A percentile compares a stretch with the other conserved stretches of the same genome.
These are phyloP conservation scores for Pleurotus tuoliensis DNA, from an alignment of 768 basidiomycete genomes.

Conservation along the genomic window DNA sequence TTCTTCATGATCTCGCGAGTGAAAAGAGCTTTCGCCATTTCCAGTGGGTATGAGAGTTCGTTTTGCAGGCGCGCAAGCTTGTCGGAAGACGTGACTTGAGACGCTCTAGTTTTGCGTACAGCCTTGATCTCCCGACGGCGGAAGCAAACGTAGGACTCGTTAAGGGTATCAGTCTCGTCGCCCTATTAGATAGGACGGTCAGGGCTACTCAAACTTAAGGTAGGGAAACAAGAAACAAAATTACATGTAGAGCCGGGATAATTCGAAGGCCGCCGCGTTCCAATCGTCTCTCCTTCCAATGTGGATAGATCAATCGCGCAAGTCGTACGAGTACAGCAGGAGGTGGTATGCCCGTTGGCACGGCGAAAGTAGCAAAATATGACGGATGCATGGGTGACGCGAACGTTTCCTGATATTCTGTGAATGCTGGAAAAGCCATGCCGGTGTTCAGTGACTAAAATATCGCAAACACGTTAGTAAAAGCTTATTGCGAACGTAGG, in stretches of 20 bases:
- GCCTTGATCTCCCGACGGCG: constrained; percentile 92
- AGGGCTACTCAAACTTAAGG: not conserved
- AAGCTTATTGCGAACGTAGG: not conserved
- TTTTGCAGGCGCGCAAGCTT: constrained; percentile 77
- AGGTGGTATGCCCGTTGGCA: constrained; percentile 67
- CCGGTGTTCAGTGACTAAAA: constrained; percentile 59
- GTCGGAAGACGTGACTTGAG: constrained; percentile 86
- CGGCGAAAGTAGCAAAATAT: constrained; percentile 63
- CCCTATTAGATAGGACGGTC: constrained; percentile 38
- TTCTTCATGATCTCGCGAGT: constrained; percentile 76
- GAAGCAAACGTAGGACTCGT: constrained; percentile 97
- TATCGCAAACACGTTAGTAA: constrained; percentile 3
- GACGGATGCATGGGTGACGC: constrained; percentile 53
- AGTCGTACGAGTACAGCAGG: constrained; percentile 61
- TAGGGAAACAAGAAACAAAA: constrained; percentile 8
- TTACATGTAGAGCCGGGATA: constrained; percentile 84
- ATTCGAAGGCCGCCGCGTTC: constrained; percentile 81
- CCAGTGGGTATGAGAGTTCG: constrained; percentile 70
- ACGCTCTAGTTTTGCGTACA: constrained; percentile 89
- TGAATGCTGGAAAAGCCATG: constrained; percentile 67
- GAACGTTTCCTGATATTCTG: constrained; percentile 70
- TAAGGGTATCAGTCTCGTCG: constrained; percentile 85
- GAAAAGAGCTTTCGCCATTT: constrained; percentile 67
- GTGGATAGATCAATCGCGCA: constrained; percentile 74
- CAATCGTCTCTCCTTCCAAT: constrained; percentile 85